Percentiles rank a stretch among this genome's conserved stretches.
phyloP scores from a whole-genome alignment of 192 early-diverging fungal genomes.

The Chytriomyces sp. region DNA sequence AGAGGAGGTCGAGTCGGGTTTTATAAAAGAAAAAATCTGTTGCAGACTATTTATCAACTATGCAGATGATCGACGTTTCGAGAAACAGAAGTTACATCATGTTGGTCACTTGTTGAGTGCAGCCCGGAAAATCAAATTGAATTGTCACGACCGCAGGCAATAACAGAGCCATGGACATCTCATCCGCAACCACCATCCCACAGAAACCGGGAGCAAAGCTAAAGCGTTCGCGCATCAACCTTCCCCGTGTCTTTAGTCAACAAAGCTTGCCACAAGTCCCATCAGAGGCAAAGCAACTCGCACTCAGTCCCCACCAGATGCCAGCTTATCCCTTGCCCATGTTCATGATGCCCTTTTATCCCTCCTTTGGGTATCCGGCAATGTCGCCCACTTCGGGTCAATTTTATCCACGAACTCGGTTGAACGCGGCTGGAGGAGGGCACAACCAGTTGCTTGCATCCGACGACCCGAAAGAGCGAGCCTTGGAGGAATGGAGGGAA shows the following conservation, averaged over 20 bases:
- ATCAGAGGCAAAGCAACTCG: neutral
- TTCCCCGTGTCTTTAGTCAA: neutral
- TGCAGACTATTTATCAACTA: no score
- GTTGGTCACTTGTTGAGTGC: no score
- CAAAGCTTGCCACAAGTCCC: neutral
- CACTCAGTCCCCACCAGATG: neutral
- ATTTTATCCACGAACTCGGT: neutral
- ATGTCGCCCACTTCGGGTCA: neutral
- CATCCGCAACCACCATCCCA: no score
- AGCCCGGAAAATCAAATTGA: no score
- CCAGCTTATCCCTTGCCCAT: neutral
- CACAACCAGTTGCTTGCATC: constrained; percentile 1
- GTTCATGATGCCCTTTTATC: neutral
- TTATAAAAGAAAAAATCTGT: no score
- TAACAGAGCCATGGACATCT: no score
- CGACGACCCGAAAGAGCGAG: constrained; percentile 14
- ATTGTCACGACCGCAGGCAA: no score
- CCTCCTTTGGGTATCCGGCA: neutral
- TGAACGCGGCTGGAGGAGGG: neutral
- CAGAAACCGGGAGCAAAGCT: no score
- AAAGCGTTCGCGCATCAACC: neutral
- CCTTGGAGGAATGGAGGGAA: constrained; percentile 20
- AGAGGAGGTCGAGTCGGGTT: no score
- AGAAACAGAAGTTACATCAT: no score
- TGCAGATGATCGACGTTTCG: no score